Base-by-base conservation (phyloP, 2,329 filamentous ascomycete species). In the Ascocoryne sarcoides region DNA sequence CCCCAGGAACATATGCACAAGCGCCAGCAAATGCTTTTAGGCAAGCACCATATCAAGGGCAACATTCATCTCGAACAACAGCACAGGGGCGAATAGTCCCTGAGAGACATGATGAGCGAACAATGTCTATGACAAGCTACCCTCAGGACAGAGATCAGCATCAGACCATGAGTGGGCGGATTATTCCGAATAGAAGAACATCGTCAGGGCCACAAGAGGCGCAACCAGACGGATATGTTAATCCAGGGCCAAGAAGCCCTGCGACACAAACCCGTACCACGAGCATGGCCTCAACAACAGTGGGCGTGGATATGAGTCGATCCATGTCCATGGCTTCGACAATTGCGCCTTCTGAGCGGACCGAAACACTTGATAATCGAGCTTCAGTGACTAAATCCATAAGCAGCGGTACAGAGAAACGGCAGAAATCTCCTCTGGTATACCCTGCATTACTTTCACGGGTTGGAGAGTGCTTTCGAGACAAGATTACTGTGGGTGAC, bases 251-350 rank as follows among this genome's bases (percentile, higher is more conserved):
- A 15, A 43, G 52, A 40, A 53, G 50, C 29, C 62, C 66, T 41
- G 63, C 67, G 18, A 74, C 69, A 21, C 77, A 70, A 43, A 64
- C 71, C 34, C 70, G 71, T 46, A 75, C 73, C n/a, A 70, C 74
- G 39, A 79, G 74, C 51, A 78, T 79, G 70, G 67, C 69, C 23
- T 79, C 59, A 15, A 54, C 52, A n/a, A 49, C 48, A 9, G 47
- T 45, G 10, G 46, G 34, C 10, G 50, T 46, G 34, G 69, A 76
- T 48, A 68, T 69, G 52, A 62, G 60, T 38, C 73, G 89, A 43
- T 82, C 86, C 32, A 89, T 95, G 79, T 95, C 88, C 1, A 94
- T 95, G 84, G 87, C 89, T 21, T 95, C 88, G 16, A 89, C 83
- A 7, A 73, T 87, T 41, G 75, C 76, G 1, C 69, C 80, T 5